These are phyloP conservation scores for Colletotrichum sp. DNA, from an alignment of 2,329 filamentous ascomycete genomes.

Conservation along the genomic window DNA sequence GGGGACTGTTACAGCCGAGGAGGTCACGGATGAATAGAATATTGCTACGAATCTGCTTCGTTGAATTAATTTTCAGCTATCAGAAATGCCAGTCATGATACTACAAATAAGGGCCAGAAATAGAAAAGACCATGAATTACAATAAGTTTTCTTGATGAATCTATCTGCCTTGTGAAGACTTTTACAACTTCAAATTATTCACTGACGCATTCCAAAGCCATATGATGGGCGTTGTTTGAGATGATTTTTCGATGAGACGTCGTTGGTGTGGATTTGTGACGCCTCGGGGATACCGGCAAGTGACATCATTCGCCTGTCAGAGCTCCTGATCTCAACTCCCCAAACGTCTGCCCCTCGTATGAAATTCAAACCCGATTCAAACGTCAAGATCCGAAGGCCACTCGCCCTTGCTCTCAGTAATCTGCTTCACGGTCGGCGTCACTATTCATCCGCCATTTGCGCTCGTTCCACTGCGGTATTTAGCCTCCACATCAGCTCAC, in stretches of 20 bases:
- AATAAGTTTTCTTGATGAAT: background rate
- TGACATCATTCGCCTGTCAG: slow-evolving; percentile 18
- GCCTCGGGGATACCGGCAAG: background rate
- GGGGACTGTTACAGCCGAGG: too few species aligned
- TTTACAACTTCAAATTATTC: background rate
- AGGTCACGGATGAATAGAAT: too few species aligned
- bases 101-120: too few species aligned
- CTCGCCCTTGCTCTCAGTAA: background rate
- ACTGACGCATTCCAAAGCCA: fast-evolving
- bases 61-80: too few species aligned
- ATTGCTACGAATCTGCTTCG: too few species aligned
- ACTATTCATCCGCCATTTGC: background rate
- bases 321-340: background rate
- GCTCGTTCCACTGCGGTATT: background rate
- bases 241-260: background rate
- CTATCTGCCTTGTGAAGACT: background rate
- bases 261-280: background rate
- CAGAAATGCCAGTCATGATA: too few species aligned
- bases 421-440: background rate
- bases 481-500: background rate
- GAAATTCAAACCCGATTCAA: background rate
- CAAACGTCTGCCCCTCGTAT: background rate
- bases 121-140: background rate
- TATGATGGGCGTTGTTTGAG: background rate
- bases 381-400: background rate